phyloP scores from a whole-genome alignment of 768 basidiomycete species.

The Rhodotorula diobovata region DNA sequence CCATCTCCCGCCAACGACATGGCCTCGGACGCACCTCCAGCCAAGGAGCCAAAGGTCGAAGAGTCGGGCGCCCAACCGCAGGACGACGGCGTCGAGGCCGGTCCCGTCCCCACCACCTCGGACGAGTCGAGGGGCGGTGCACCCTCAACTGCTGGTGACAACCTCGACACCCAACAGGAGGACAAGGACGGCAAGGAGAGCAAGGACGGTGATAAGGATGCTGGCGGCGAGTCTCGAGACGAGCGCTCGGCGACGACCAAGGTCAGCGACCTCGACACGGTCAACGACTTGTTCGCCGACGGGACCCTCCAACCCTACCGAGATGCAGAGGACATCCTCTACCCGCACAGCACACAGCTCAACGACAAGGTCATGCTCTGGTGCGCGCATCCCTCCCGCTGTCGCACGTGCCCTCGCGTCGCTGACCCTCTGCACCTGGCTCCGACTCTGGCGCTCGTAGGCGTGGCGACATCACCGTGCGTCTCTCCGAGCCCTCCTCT shows the following conservation, averaged over 20 bases:
- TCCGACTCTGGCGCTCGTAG: not conserved
- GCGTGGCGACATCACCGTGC: conserved; percentile 34
- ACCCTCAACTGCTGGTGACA: no score
- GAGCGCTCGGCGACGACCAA: not conserved
- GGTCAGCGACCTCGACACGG: not conserved
- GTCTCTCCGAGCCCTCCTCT: not conserved
- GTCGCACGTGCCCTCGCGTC: no score
- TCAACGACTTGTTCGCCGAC: conserved; percentile 2
- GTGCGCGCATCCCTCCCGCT: not conserved
- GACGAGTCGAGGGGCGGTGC: not conserved
- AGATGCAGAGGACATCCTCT: not conserved
- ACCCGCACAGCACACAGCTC: not conserved
- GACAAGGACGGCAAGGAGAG: not conserved
- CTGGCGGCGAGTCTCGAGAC: not conserved
- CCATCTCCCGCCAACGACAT: not conserved
- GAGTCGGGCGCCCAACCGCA: not conserved
- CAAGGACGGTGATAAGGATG: not conserved
- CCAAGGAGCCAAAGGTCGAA: not conserved
- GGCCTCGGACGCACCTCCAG: not conserved
- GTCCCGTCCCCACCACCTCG: not conserved
- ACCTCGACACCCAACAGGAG: not conserved
- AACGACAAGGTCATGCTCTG: conserved; percentile 32
- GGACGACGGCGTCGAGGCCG: no score
- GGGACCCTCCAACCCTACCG: not conserved
- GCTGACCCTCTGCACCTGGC: not conserved